phyloP scores from a whole-genome alignment of 2,329 filamentous ascomycete genomes.

The Neospermospora avenae region DNA sequence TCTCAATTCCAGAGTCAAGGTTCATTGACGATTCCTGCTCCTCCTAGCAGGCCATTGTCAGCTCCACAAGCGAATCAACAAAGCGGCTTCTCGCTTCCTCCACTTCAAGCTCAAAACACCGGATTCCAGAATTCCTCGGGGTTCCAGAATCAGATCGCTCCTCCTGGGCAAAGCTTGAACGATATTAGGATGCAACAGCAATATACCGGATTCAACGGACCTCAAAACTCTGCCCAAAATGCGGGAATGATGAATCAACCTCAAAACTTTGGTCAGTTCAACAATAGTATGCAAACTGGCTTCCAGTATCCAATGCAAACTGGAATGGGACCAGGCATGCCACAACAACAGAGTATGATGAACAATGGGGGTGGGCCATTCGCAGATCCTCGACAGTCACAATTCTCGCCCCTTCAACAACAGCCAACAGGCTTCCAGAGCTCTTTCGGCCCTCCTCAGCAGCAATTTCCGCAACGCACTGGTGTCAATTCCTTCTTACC shows the following conservation, averaged over 20 bases:
- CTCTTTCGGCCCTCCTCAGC: slow-evolving; percentile 39
- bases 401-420: slow-evolving; percentile 48
- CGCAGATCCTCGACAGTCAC: slow-evolving; percentile 53
- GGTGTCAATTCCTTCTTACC: slow-evolving; percentile 58
- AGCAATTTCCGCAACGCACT: slow-evolving; percentile 37
- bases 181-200: slow-evolving; percentile 66
- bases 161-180: slow-evolving; percentile 72
- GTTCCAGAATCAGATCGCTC: slow-evolving; percentile 61
- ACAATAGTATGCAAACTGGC: slow-evolving; percentile 26
- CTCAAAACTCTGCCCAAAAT: slow-evolving; percentile 38
- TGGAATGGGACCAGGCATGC: slow-evolving; percentile 26
- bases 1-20: slow-evolving; percentile 55
- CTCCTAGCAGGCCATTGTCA: slow-evolving; percentile 77
- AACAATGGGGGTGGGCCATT: slow-evolving; percentile 48
- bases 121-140: slow-evolving; percentile 51
- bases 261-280: slow-evolving; percentile 34
- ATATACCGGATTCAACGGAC: slow-evolving; percentile 56
- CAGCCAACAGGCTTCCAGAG: slow-evolving; percentile 48
- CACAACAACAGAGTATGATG: slow-evolving; percentile 37
- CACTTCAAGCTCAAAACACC: slow-evolving; percentile 81
- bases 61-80: slow-evolving; percentile 79
- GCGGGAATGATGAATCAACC: slow-evolving; percentile 36
- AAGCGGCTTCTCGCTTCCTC: slow-evolving; percentile 68
- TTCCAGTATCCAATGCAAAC: slow-evolving; percentile 30
- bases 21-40: slow-evolving; percentile 69